A percentile compares a stretch with the other conserved stretches of the same genome.
Evolutionary conservation across 257 asterid genomes (phyloP).

Genomic region (Phtheirospermum japonicum): DNA sequence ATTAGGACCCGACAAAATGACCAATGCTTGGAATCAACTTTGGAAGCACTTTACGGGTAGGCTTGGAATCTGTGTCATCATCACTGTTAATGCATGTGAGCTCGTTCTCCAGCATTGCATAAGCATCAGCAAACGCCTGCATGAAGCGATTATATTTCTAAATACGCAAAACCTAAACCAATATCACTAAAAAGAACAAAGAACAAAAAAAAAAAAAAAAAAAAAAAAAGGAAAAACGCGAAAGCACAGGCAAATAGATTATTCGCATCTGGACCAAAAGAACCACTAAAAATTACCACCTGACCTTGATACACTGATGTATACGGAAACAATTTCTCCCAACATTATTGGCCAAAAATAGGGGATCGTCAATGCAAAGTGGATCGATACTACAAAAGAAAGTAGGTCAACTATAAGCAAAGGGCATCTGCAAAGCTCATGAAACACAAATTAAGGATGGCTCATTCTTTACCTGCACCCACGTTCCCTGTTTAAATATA

Average conservation of each 20-base stretch:
- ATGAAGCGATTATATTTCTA: constrained; percentile 20
- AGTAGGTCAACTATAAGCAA: constrained; percentile 15
- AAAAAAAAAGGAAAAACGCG: background rate
- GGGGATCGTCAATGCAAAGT: constrained; percentile 92
- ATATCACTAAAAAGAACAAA: constrained; percentile 6
- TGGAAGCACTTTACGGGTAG: constrained; percentile 65
- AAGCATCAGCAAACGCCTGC: constrained; percentile 99
- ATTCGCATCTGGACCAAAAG: constrained; percentile 4
- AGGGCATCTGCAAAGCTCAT: constrained; percentile 18
- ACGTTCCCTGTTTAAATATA: constrained; percentile 83
- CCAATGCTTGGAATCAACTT: constrained; percentile 86
- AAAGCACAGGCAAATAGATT: background rate
- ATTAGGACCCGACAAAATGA: constrained; percentile 51
- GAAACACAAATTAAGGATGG: constrained; percentile 25
- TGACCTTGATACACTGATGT: constrained; percentile 98
- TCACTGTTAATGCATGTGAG: constrained; percentile 43
- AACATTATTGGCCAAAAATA: constrained; percentile 81
- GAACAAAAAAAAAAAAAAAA: too few species aligned
- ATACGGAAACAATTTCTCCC: constrained; percentile 98
- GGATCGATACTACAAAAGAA: constrained; percentile 84
- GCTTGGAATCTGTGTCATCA: constrained; percentile 44
- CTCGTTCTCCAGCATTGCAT: constrained; percentile 79
- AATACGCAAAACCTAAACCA: background rate
- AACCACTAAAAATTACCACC: constrained; percentile 30
- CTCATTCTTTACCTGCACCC: constrained; percentile 66